Evolutionary conservation across 2,329 filamentous ascomycete species (phyloP).

Genomic region (Periconia macrospinosa): DNA sequence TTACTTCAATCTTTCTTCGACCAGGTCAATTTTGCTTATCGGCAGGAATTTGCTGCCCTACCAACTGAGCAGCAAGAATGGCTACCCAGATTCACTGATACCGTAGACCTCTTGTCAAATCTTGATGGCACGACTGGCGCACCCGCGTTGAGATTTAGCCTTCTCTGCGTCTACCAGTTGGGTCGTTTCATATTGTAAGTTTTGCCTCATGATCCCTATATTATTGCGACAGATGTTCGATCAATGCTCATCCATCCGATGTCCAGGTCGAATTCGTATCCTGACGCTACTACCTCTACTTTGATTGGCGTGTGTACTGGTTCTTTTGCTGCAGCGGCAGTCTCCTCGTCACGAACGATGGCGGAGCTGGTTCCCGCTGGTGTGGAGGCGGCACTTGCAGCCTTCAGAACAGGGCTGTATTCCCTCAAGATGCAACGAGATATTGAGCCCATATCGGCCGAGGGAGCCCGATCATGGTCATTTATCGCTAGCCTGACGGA

Average conservation of each 20-base stretch:
- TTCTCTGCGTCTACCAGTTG: constrained; percentile 44
- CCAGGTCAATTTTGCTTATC: constrained; percentile 45
- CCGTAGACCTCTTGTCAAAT: constrained; percentile 38
- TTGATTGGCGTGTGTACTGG: constrained; percentile 50
- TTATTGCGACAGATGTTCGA: neutral
- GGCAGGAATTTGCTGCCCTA: constrained; percentile 41
- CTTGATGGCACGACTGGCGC: constrained; percentile 21
- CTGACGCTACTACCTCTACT: constrained; percentile 38
- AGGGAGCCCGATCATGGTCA: neutral
- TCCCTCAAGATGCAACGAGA: constrained; percentile 5
- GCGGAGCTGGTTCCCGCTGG: constrained; percentile 47
- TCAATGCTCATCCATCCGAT: constrained; percentile 32
- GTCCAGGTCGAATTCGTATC: constrained; percentile 46
- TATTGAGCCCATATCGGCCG: constrained; percentile 1
- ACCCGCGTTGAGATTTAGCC: constrained; percentile 26
- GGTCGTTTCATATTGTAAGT: constrained; percentile 15
- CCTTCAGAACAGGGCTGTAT: constrained; percentile 46
- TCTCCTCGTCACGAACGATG: constrained; percentile 44
- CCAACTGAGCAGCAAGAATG: constrained; percentile 37
- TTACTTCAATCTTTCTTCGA: constrained; percentile 48
- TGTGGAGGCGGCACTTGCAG: constrained; percentile 46
- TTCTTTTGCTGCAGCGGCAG: constrained; percentile 44
- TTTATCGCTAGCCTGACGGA: neutral
- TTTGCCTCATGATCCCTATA: too few relatives aligned
- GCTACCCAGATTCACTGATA: constrained; percentile 45